These are phyloP conservation scores for Aspergillus biplanus DNA, from an alignment of 495 filamentous ascomycete genomes.

Conservation along the genomic window DNA sequence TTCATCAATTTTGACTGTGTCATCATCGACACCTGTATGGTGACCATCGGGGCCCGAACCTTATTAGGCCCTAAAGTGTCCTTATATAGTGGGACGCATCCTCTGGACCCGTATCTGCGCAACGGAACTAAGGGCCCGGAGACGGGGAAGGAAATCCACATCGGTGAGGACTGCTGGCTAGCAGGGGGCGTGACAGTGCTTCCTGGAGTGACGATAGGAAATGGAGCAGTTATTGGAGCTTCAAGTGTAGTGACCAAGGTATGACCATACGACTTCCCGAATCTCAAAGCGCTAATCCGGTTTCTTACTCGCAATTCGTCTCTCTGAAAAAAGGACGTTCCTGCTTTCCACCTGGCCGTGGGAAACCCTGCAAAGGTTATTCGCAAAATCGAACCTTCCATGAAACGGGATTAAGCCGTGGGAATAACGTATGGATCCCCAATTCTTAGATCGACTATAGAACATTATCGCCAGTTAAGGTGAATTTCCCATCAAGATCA, in stretches of 20 bases:
- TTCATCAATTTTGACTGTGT: constrained; percentile 80
- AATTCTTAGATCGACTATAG: background rate
- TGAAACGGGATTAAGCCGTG: constrained; percentile 14
- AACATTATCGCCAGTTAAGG: too few species aligned
- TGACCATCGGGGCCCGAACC: constrained; percentile 79
- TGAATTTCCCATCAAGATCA: too few species aligned
- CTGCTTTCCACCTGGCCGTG: constrained; percentile 62
- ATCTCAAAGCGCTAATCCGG: background rate
- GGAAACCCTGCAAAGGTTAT: constrained; percentile 71
- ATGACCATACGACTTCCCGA: constrained; percentile 24
- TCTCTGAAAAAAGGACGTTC: constrained; percentile 54
- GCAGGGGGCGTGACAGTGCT: constrained; percentile 76
- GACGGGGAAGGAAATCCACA: constrained; percentile 69
- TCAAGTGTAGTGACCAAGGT: constrained; percentile 91
- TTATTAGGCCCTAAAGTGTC: constrained; percentile 77
- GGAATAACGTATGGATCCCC: background rate
- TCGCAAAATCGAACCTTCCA: constrained; percentile 53
- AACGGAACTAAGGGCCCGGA: constrained; percentile 80
- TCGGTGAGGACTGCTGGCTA: constrained; percentile 91
- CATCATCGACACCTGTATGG: constrained; percentile 76
- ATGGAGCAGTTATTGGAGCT: constrained; percentile 77
- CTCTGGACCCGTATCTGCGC: constrained; percentile 70
- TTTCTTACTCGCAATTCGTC: background rate
- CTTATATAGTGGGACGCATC: constrained; percentile 75
- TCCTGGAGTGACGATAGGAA: constrained; percentile 81